Base-by-base conservation (phyloP, 148 eudicot species). In the Chenopodium berlandieri region DNA sequence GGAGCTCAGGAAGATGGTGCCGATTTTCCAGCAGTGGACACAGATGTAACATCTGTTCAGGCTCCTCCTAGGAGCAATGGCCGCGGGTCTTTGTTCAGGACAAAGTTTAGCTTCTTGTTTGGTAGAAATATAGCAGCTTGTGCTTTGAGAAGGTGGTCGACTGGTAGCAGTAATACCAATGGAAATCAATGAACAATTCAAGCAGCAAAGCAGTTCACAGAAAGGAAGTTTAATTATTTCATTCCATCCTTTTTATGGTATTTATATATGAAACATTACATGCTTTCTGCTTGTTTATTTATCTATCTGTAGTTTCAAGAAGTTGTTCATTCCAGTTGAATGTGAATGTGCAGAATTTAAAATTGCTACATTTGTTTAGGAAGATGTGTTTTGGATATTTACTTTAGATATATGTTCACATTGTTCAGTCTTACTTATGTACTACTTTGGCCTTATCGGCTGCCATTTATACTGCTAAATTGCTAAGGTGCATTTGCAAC, bases 121-220 rank as follows among this genome's bases (percentile, higher is more conserved):
- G 90, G 90, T 70, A 87, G 88, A 82, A 84, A 84, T 74, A 83
- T 90, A 32, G 90, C 81, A 47, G 80, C 90, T 10, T 86, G 91
- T 74, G 87, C 95, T 71, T 80, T 89, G 84, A 88, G 93, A 79
- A 84, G 86, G 56, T 89, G 89, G 90, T 83, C 92, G 9, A 77
- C 71, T 84, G 86, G 85, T 76, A 86, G 81, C 78, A 85, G 88
- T 82, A 78, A 82, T 81, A 62, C 83, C 54, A 87, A 76, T 75
- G 82, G 71, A 62, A 80, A 76, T 74, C 84, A 81, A 50, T 90
- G 75, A 85, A 74, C 68, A 2, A 76, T 44, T 40, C 78, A 46
- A 73, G 79, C 82, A 67, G 62, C 75, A 72, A 77, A 67, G 62
- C 78, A 72, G 73, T 63, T 60, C 65, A n/a, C 63, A 14, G 50